Evolutionary conservation across 495 filamentous ascomycete species (phyloP).

Genomic region (Astrothelium macrocarpum): DNA sequence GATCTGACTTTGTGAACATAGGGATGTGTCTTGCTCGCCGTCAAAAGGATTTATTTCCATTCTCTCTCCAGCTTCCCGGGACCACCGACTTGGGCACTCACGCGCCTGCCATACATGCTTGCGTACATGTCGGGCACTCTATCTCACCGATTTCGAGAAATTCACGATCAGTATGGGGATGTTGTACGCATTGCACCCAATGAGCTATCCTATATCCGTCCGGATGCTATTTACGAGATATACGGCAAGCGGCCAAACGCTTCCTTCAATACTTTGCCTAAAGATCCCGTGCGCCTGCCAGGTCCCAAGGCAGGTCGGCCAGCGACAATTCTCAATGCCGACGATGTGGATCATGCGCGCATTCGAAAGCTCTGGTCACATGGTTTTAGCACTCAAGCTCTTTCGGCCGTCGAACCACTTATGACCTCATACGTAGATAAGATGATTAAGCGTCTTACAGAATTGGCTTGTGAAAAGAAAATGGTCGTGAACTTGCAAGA

Average conservation of each 20-base stretch:
- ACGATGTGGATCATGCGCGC: not conserved
- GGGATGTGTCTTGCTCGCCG: not conserved
- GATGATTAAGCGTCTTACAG: not conserved
- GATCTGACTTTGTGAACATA: no score
- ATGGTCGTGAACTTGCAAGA: not conserved
- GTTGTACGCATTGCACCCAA: not conserved
- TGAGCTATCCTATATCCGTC: not conserved
- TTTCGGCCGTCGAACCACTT: not conserved
- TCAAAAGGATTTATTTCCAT: not conserved
- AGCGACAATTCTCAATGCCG: not conserved
- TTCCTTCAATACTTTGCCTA: not conserved
- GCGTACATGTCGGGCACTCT: not conserved
- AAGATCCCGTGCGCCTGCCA: not conserved
- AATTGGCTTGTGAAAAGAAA: not conserved
- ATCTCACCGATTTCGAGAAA: not conserved
- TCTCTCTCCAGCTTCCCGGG: not conserved
- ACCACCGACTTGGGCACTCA: not conserved
- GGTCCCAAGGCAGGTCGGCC: not conserved
- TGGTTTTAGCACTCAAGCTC: not conserved
- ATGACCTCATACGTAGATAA: not conserved
- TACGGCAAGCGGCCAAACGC: not conserved
- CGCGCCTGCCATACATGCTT: not conserved
- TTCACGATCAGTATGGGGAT: not conserved
- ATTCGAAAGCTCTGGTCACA: not conserved
- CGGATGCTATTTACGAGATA: not conserved